These are phyloP conservation scores for Xylaria cubensis DNA, from an alignment of 495 filamentous ascomycete species.

Conservation along the genomic window DNA sequence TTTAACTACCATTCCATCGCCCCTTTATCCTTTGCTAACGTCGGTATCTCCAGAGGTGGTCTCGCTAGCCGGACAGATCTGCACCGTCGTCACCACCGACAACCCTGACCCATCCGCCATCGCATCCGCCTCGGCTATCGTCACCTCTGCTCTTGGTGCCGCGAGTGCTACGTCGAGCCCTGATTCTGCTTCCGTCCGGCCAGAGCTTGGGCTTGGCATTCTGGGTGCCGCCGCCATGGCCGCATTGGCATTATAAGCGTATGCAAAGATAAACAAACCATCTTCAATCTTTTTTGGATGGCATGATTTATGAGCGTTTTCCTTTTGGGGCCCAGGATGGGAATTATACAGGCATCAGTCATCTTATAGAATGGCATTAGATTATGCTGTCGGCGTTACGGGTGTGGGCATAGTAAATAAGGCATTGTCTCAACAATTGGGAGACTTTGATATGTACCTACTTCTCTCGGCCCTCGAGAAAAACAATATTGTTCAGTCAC, in stretches of 20 bases:
- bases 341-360: slow-evolving; percentile 12
- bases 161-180: slow-evolving; percentile 32
- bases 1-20: not conserved
- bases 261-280: not conserved
- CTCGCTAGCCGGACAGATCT: slow-evolving; percentile 36
- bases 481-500: not conserved
- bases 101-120: slow-evolving; percentile 39
- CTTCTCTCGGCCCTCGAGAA: not conserved
- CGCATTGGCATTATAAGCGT: slow-evolving; percentile 15
- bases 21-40: slow-evolving; percentile 23
- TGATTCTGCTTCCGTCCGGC: slow-evolving; percentile 30
- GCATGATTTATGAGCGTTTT: slow-evolving; percentile 5
- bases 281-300: not conserved
- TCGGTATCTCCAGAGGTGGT: slow-evolving; percentile 28
- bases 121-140: slow-evolving; percentile 37
- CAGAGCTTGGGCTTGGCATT: slow-evolving; percentile 36
- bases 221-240: slow-evolving; percentile 36
- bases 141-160: slow-evolving; percentile 35
- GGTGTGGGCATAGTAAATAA: slow-evolving; percentile 6
- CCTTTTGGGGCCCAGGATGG: not conserved
- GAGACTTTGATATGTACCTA: not conserved
- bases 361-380: slow-evolving; percentile 17
- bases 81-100: slow-evolving; percentile 29
- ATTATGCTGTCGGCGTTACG: slow-evolving; percentile 4
- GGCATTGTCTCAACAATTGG: not conserved